Conservation (phyloP, 2,329 filamentous ascomycete genomes). For the Cladophialophora chaetospira region DNA sequence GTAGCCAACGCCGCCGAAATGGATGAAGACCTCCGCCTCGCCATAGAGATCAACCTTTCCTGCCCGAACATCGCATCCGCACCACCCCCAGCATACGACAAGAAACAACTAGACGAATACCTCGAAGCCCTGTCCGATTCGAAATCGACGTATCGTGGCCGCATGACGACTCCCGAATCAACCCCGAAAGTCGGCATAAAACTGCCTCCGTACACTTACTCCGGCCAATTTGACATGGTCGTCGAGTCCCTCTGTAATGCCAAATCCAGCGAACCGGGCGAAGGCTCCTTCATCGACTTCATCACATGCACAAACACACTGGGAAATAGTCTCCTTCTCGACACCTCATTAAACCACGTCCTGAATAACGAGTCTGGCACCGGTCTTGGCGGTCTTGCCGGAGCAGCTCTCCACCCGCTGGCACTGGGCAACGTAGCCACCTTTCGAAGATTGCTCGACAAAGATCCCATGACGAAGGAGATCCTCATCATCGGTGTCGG, state of each 20-base stretch:
- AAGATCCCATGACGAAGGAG: slow-evolving; percentile 49
- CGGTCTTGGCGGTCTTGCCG: slow-evolving; percentile 72
- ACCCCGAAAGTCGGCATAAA: slow-evolving; percentile 66
- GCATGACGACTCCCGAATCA: slow-evolving; percentile 36
- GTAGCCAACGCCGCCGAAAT: slow-evolving; percentile 47
- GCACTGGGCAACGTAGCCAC: slow-evolving; percentile 75
- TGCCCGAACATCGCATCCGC: slow-evolving; percentile 73
- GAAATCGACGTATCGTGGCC: slow-evolving; percentile 35
- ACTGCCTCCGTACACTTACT: slow-evolving; percentile 74
- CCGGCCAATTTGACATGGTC: slow-evolving; percentile 63
- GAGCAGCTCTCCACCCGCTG: slow-evolving; percentile 70
- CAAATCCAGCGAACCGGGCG: slow-evolving; percentile 28
- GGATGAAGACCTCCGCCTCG: slow-evolving; percentile 54
- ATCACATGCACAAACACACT: slow-evolving; percentile 76
- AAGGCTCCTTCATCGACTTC: slow-evolving; percentile 49
- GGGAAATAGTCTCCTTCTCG: slow-evolving; percentile 65
- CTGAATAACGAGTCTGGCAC: slow-evolving; percentile 55
- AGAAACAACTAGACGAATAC: slow-evolving; percentile 55
- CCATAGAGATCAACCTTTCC: slow-evolving; percentile 75
- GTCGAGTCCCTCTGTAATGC: slow-evolving; percentile 50
- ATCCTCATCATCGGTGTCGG: slow-evolving; percentile 71
- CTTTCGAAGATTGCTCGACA: slow-evolving; percentile 62
- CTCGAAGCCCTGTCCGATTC: slow-evolving; percentile 50
- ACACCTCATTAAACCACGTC: slow-evolving; percentile 37
- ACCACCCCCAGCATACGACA: slow-evolving; percentile 71